Conservation (phyloP, 1,284 basidiomycete species). For the Anthracocystis walkeri region DNA sequence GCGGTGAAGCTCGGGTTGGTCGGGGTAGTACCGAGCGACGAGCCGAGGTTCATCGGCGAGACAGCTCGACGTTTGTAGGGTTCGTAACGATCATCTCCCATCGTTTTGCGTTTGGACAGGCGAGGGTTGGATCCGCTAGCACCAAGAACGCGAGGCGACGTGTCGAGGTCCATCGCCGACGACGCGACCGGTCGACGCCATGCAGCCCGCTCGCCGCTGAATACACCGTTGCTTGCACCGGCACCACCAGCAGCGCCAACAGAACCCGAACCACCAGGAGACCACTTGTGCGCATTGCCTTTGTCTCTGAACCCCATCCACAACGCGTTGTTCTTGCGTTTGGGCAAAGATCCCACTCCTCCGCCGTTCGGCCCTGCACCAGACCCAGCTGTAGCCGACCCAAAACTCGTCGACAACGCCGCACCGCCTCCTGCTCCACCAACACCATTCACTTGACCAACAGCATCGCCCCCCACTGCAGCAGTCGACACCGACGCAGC, state of each 20-base stretch:
- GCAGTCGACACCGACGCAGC: not conserved
- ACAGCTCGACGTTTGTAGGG: constrained; percentile 59
- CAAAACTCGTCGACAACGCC: constrained; percentile 17
- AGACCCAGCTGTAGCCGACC: not conserved
- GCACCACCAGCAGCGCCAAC: not conserved
- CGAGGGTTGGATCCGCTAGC: constrained; percentile 19
- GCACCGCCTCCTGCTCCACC: not conserved
- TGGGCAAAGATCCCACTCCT: constrained; percentile 26
- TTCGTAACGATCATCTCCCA: constrained; percentile 51
- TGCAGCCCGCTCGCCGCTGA: constrained; percentile 21
- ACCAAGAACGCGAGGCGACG: constrained; percentile 28
- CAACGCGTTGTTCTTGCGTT: constrained; percentile 41
- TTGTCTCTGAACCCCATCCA: constrained; percentile 54
- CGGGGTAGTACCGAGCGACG: constrained; percentile 20
- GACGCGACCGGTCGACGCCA: constrained; percentile 28
- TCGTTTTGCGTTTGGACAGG: constrained; percentile 45
- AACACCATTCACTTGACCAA: not conserved
- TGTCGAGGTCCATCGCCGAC: constrained; percentile 39
- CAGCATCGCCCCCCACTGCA: not conserved
- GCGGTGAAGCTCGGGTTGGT: constrained; percentile 17
- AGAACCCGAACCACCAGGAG: constrained; percentile 17
- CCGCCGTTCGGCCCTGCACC: not conserved
- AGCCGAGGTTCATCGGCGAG: constrained; percentile 47
- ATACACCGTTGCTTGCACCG: constrained; percentile 13
- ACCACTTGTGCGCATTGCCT: constrained; percentile 44